Percentiles rank a stretch among this genome's conserved stretches.
phyloP scores from a whole-genome alignment of 2,329 filamentous ascomycete species.

The Pseudocercospora macadamiae region DNA sequence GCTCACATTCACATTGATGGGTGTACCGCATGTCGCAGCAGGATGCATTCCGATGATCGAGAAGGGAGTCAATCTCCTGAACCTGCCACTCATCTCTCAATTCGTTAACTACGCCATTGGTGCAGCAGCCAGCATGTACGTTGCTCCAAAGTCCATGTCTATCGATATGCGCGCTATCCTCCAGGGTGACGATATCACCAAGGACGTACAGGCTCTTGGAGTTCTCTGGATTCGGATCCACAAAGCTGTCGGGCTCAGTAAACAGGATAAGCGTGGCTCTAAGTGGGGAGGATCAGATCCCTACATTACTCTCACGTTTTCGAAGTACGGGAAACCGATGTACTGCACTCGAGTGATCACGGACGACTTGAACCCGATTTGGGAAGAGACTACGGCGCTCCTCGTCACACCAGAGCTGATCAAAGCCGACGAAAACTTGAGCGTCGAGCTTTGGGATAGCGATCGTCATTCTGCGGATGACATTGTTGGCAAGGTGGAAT shows the following conservation, averaged over 20 bases:
- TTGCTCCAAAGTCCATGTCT: constrained; percentile 86
- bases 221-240: constrained; percentile 93
- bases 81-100: constrained; percentile 88
- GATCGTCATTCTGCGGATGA: constrained; percentile 92
- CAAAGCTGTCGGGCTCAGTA: constrained; percentile 82
- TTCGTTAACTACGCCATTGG: constrained; percentile 96
- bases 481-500: constrained; percentile 89
- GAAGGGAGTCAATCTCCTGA: constrained; percentile 85
- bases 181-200: constrained; percentile 87
- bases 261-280: constrained; percentile 83
- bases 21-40: constrained; percentile 83
- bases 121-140: constrained; percentile 85
- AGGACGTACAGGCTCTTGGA: constrained; percentile 82
- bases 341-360: constrained; percentile 97
- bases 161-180: constrained; percentile 89
- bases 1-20: constrained; percentile 92
- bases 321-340: constrained; percentile 96
- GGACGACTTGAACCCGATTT: constrained; percentile 89
- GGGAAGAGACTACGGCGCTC: constrained; percentile 84
- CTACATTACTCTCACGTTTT: constrained; percentile 93
- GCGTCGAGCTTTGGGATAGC: constrained; percentile 94
- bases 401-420: constrained; percentile 87
- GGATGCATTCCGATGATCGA: constrained; percentile 93
- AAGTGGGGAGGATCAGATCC: constrained; percentile 88
- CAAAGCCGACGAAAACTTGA: constrained; percentile 90